phyloP scores from a whole-genome alignment of 192 early-diverging fungal genomes.

The Entomortierella beljakovae region DNA sequence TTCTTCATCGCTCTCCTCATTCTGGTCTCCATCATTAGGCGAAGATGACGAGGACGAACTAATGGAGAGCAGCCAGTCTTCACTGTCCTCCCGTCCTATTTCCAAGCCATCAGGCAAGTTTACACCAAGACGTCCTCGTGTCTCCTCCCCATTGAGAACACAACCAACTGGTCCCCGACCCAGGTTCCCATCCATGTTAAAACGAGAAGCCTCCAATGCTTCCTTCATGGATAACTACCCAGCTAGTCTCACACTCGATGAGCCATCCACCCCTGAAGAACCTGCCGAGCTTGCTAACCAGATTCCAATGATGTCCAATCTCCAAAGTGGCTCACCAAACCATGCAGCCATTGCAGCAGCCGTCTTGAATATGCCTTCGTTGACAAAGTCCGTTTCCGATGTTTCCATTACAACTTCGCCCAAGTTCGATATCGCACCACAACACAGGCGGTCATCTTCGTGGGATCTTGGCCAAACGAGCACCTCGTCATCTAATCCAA shows the following conservation, averaged over 20 bases:
- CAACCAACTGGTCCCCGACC: neutral
- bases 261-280: neutral
- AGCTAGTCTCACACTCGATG: constrained; percentile 7
- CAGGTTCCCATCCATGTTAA: constrained; percentile 29
- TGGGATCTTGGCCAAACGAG: neutral
- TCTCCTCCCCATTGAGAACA: neutral
- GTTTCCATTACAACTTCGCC: neutral
- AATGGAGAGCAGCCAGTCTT: neutral
- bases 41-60: constrained; percentile 9
- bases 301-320: neutral
- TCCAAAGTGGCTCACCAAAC: neutral
- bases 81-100: constrained; percentile 17
- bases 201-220: constrained; percentile 35
- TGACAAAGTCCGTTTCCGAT: neutral
- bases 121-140: constrained; percentile 29
- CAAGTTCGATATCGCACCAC: neutral
- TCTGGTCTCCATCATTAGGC: constrained; percentile 13
- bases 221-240: constrained; percentile 39
- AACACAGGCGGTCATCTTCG: neutral
- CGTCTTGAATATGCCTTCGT: neutral
- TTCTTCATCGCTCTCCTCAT: constrained; percentile 17
- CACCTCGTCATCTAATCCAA: too few relatives aligned
- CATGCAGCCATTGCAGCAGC: neutral
- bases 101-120: neutral
- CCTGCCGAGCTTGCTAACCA: neutral